Evolutionary conservation across 352 stramenopile genomes (phyloP).

Genomic region (Phytopythium helicoides): DNA sequence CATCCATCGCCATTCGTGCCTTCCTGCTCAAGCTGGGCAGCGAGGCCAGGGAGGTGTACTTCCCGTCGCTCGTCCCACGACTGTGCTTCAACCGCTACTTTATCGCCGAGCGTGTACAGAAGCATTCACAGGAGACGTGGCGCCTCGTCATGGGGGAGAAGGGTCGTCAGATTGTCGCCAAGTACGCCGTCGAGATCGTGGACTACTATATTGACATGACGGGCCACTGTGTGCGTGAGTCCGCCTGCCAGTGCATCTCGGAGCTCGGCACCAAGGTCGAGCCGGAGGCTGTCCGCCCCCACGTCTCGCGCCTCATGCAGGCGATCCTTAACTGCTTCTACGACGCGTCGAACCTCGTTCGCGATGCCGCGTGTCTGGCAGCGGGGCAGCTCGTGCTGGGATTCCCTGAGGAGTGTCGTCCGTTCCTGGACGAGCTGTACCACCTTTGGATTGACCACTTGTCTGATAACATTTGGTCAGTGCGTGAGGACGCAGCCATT

Average conservation of each 20-base stretch:
- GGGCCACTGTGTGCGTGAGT: constrained; percentile 95
- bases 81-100: constrained; percentile 98
- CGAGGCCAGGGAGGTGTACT: constrained; percentile 52
- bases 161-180: constrained; percentile 81
- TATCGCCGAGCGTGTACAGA: constrained; percentile 94
- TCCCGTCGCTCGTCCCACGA: constrained; percentile 85
- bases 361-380: constrained; percentile 93
- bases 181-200: constrained; percentile 88
- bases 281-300: constrained; percentile 52
- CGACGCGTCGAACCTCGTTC: constrained; percentile 95
- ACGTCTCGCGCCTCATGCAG: constrained; percentile 71
- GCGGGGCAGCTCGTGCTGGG: constrained; percentile 76
- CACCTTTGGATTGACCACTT: constrained; percentile 94
- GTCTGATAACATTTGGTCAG: constrained; percentile 97
- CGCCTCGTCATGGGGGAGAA: constrained; percentile 82
- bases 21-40: constrained; percentile 83
- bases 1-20: constrained; percentile 87
- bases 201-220: constrained; percentile 96
- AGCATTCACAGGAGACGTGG: constrained; percentile 97
- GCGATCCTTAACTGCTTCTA: constrained; percentile 95
- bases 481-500: constrained; percentile 94
- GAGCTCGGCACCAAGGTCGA: constrained; percentile 93
- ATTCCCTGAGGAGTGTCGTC: constrained; percentile 87
- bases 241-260: constrained; percentile 94
- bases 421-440: constrained; percentile 87